Evolutionary conservation across 116 monocot genomes (phyloP).

Genomic region (Posidonia oceanica): DNA sequence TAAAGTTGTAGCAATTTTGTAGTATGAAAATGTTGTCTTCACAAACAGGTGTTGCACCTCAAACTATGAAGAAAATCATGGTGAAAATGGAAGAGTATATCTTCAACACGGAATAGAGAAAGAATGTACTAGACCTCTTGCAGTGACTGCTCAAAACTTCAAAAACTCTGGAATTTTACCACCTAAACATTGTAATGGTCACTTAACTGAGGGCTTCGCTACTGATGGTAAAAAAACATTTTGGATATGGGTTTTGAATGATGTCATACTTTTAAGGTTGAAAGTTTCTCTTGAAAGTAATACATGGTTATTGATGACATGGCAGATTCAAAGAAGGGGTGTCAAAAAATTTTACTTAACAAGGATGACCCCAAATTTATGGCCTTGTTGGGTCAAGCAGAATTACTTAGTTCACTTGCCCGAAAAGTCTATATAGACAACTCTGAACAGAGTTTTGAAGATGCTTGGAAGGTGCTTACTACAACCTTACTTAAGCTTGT

Average conservation of each 20-base stretch:
- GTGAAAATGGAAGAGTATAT: conserved; percentile 10
- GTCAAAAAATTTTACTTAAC: conserved; percentile 33
- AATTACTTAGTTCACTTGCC: conserved; percentile 65
- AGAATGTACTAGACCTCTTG: conserved; percentile 24
- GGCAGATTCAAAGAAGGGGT: conserved; percentile 17
- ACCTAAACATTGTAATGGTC: conserved; percentile 6
- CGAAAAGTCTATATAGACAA: conserved; percentile 47
- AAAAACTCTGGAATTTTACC: conserved; percentile 8
- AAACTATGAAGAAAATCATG: conserved; percentile 15
- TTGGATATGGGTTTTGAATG: neutral
- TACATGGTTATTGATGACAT: neutral
- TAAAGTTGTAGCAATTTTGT: neutral
- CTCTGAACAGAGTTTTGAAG: conserved; percentile 42
- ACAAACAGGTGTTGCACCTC: conserved; percentile 23
- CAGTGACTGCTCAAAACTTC: conserved; percentile 6
- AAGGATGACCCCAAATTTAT: conserved; percentile 71
- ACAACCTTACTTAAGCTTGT: neutral
- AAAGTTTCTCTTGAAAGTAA: neutral
- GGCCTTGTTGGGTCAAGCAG: conserved; percentile 64
- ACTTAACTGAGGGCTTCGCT: conserved; percentile 1
- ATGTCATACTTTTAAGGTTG: no score
- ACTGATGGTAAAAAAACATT: conserved; percentile 17
- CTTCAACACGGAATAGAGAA: conserved; percentile 2
- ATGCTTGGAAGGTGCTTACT: conserved; percentile 74
- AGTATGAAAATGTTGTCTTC: neutral